A percentile compares a stretch with the other conserved stretches of the same genome.
Evolutionary conservation across 169 alveolate species (phyloP).

Genomic region (Cryptosporidium meleagridis): DNA sequence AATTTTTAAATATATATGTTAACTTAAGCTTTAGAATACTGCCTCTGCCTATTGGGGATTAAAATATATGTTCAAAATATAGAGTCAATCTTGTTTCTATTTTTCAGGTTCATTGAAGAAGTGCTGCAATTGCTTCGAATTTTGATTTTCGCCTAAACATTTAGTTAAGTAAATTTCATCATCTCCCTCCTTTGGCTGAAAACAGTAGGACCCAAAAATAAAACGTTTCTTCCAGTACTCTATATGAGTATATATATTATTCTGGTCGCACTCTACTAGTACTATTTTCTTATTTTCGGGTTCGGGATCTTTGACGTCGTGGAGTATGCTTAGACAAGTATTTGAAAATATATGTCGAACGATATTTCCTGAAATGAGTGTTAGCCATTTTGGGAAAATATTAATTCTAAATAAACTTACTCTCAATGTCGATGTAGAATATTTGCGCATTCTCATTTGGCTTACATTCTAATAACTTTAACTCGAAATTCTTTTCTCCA

Average conservation of each 20-base stretch:
- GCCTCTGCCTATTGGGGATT: background rate
- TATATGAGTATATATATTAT: slow-evolving; percentile 1
- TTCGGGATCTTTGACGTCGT: background rate
- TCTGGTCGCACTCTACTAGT: slow-evolving; percentile 8
- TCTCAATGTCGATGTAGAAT: slow-evolving; percentile 24
- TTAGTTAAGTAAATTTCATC: slow-evolving; percentile 2
- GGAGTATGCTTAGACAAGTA: slow-evolving; percentile 5
- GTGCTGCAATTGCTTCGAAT: slow-evolving; percentile 2
- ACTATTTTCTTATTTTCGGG: background rate
- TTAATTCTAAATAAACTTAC: slow-evolving; percentile 22
- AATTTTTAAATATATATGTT: background rate
- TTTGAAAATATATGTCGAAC: slow-evolving; percentile 27
- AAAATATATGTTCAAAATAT: background rate
- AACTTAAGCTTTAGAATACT: background rate
- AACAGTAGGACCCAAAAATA: slow-evolving; percentile 53
- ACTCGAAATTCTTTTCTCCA: background rate
- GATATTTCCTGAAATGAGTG: slow-evolving; percentile 10
- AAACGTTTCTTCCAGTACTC: slow-evolving; percentile 58
- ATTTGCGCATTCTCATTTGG: background rate
- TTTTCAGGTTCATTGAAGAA: background rate
- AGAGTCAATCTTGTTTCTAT: background rate
- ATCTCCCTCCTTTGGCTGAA: background rate
- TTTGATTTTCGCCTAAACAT: slow-evolving; percentile 8
- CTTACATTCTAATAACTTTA: slow-evolving; percentile 19
- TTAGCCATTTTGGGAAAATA: background rate